These are phyloP conservation scores for Podaxis carcinomalis DNA, from an alignment of 768 basidiomycete species.

Conservation along the genomic window DNA sequence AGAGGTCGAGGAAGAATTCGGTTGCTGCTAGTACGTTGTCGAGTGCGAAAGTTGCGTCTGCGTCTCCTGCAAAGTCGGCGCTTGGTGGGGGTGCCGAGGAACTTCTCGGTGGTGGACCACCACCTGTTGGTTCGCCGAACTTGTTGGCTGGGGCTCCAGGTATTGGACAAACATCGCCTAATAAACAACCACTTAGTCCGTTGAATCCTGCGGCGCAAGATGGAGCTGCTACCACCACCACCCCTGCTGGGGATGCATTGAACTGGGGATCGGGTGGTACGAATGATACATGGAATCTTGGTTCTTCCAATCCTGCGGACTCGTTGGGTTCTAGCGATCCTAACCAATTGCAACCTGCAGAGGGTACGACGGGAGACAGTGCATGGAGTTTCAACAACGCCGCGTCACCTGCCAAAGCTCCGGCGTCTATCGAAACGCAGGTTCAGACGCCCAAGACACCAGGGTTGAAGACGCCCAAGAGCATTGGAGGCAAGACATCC, in stretches of 20 bases:
- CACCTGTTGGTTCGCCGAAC: background rate
- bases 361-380: background rate
- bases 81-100: conserved; percentile 17
- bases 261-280: conserved; percentile 12
- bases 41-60: conserved; percentile 20
- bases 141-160: conserved; percentile 19
- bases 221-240: conserved; percentile 12
- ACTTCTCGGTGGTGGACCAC: conserved; percentile 1
- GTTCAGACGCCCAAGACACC: conserved; percentile 1
- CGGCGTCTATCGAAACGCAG: conserved; percentile 4
- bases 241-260: conserved; percentile 8
- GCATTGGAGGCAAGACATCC: background rate
- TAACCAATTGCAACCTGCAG: background rate
- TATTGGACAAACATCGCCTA: conserved; percentile 14
- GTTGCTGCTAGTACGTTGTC: conserved; percentile 14
- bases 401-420: conserved; percentile 8
- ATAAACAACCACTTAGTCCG: conserved; percentile 25
- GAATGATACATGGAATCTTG: conserved; percentile 1
- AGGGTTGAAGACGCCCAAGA: conserved; percentile 8
- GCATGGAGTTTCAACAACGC: background rate
- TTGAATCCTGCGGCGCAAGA: conserved; percentile 28
- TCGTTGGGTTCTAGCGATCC: background rate
- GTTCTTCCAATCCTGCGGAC: background rate
- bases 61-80: conserved; percentile 20
- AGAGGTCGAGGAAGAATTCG: conserved; percentile 9